Conservation (phyloP, 495 filamentous ascomycete species). For the Aspergillus saccharolyticus region DNA sequence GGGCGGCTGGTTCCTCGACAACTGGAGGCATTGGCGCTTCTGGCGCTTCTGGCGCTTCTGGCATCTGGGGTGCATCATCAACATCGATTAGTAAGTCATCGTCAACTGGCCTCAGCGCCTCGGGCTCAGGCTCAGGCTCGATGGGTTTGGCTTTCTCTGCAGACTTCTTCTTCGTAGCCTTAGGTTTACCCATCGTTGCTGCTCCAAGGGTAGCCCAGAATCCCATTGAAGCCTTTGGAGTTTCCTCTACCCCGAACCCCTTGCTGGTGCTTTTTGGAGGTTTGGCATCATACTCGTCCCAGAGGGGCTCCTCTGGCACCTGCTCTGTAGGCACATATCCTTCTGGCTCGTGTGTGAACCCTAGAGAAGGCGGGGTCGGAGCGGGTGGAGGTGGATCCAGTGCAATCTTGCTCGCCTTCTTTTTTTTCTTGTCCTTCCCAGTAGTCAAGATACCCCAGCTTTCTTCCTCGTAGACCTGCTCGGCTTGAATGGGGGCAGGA, state of each 20-base stretch:
- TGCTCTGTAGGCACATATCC: slow-evolving; percentile 21
- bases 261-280: slow-evolving; percentile 35
- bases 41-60: slow-evolving; percentile 28
- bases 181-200: slow-evolving; percentile 31
- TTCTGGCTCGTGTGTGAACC: slow-evolving; percentile 41
- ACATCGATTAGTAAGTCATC: slow-evolving; percentile 31
- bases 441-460: slow-evolving; percentile 34
- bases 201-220: slow-evolving; percentile 45
- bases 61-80: slow-evolving; percentile 26
- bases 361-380: slow-evolving; percentile 48
- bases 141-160: slow-evolving; percentile 25
- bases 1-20: slow-evolving; percentile 29
- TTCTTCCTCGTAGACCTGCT: slow-evolving; percentile 26
- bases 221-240: slow-evolving; percentile 32
- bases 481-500: slow-evolving; percentile 6
- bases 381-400: slow-evolving; percentile 46
- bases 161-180: slow-evolving; percentile 34
- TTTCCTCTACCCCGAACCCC: slow-evolving; percentile 19
- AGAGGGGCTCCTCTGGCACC: slow-evolving; percentile 29
- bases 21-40: slow-evolving; percentile 19
- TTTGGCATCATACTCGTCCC: slow-evolving; percentile 36
- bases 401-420: slow-evolving; percentile 33
- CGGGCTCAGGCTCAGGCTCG: slow-evolving; percentile 25
- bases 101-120: slow-evolving; percentile 23
- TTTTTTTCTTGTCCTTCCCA: slow-evolving; percentile 45